Conservation (phyloP, 2,329 filamentous ascomycete genomes). For the Trichoderma asperellum region DNA sequence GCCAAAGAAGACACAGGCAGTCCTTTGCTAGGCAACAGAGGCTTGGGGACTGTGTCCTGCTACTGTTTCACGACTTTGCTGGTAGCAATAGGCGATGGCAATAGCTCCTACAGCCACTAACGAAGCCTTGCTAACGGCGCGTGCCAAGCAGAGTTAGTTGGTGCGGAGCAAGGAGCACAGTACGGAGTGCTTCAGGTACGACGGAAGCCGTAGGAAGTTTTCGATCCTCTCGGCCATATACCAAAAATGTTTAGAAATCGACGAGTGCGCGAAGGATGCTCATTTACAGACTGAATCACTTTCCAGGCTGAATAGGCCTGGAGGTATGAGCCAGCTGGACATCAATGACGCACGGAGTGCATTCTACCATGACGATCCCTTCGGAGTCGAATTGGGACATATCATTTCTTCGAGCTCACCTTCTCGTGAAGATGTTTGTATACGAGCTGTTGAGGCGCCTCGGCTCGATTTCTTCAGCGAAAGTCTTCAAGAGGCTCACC, state of each 20-base stretch:
- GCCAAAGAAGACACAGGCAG: background rate
- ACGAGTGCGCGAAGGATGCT: constrained; percentile 13
- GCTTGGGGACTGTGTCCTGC: background rate
- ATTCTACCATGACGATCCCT: constrained; percentile 18
- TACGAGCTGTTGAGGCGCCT: background rate
- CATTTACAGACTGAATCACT: constrained; percentile 13
- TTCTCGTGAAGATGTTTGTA: background rate
- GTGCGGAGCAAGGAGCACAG: constrained; percentile 23
- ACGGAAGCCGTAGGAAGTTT: constrained; percentile 9
- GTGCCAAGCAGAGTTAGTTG: constrained; percentile 20
- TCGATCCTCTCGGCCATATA: constrained; percentile 19
- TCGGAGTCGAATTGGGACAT: background rate
- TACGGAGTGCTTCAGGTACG: constrained; percentile 21
- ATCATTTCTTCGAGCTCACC: background rate
- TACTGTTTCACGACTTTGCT: constrained; percentile 10
- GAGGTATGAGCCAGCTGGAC: background rate
- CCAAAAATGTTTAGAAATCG: constrained; percentile 1
- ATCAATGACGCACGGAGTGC: constrained; percentile 19
- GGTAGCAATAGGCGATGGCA: background rate
- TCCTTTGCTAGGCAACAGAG: background rate
- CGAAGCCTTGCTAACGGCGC: background rate
- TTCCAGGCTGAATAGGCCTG: constrained; percentile 2
- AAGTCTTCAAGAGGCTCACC: background rate
- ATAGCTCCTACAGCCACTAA: background rate
- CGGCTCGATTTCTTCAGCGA: no score